phyloP scores from a whole-genome alignment of 805 yeast species.

The Yarrowia hollandica region DNA sequence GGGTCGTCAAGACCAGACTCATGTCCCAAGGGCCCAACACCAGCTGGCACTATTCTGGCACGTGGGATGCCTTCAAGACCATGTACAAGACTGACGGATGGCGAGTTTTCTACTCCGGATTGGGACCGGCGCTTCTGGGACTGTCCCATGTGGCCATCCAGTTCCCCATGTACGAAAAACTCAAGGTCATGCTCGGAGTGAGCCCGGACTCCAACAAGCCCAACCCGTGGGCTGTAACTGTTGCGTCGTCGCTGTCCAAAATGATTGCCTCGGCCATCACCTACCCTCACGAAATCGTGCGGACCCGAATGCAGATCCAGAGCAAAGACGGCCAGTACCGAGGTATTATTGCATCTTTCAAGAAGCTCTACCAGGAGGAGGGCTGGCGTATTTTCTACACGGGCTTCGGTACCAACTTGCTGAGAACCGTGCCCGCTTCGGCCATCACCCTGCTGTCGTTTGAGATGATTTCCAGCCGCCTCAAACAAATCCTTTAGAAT shows the following conservation, averaged over 20 bases:
- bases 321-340: slow-evolving; percentile 37
- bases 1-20: slow-evolving; percentile 95
- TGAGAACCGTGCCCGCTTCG: slow-evolving; percentile 90
- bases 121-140: slow-evolving; percentile 88
- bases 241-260: slow-evolving; percentile 78
- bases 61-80: slow-evolving; percentile 76
- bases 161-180: slow-evolving; percentile 86
- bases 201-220: slow-evolving; percentile 9
- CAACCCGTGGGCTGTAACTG: slow-evolving; percentile 36
- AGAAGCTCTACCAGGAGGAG: slow-evolving; percentile 56
- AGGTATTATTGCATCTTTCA: slow-evolving; percentile 43
- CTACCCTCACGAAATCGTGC: slow-evolving; percentile 91
- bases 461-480: slow-evolving; percentile 50
- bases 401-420: slow-evolving; percentile 81
- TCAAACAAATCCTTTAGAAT: slow-evolving; percentile 27
- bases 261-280: slow-evolving; percentile 86
- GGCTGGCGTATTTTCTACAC: slow-evolving; percentile 84
- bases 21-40: slow-evolving; percentile 57
- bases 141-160: slow-evolving; percentile 92
- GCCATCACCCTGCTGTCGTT: slow-evolving; percentile 94
- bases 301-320: slow-evolving; percentile 83
- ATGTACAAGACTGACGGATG: slow-evolving; percentile 82
- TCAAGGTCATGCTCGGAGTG: slow-evolving; percentile 54
- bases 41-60: slow-evolving; percentile 61
- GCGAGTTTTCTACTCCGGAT: slow-evolving; percentile 80